Evolutionary conservation across 148 eudicot genomes (phyloP).

Genomic region (Hydrangea macrophylla): DNA sequence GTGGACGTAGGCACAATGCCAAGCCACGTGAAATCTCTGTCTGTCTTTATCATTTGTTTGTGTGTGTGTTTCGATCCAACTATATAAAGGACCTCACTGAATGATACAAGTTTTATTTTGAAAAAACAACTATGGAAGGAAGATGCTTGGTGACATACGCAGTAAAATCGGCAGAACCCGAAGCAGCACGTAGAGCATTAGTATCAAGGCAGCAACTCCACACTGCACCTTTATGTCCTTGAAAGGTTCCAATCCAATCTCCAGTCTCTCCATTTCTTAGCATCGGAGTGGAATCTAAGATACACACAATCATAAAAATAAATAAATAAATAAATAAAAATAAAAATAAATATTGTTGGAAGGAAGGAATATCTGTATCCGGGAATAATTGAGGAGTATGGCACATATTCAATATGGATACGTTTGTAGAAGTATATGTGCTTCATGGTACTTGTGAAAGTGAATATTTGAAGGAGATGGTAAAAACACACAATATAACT

Average conservation of each 20-base stretch:
- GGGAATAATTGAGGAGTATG: no score
- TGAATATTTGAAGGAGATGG: no score
- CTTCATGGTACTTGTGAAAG: no score
- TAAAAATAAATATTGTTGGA: no score
- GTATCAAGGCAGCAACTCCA: conserved; percentile 93
- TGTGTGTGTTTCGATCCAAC: no score
- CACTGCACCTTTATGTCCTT: conserved; percentile 95
- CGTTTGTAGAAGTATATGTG: no score
- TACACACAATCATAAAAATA: conserved; percentile 5
- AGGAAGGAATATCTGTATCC: no score
- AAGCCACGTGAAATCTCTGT: no score
- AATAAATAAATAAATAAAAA: background rate
- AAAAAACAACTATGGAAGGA: background rate
- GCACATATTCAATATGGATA: no score
- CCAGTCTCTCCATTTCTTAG: conserved; percentile 94
- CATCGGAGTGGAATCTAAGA: conserved; percentile 81
- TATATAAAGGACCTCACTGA: background rate
- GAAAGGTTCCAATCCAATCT: conserved; percentile 93
- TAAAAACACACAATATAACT: no score
- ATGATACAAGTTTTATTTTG: background rate
- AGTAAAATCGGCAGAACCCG: conserved; percentile 86
- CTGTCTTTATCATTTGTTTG: no score
- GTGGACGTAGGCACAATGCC: background rate
- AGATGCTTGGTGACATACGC: conserved; percentile 49
- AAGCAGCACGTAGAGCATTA: conserved; percentile 78